A percentile compares a stretch with the other conserved stretches of the same genome.
These are phyloP conservation scores for Taiwanofungus camphoratus DNA, from an alignment of 1,284 basidiomycete species.

Conservation along the genomic window DNA sequence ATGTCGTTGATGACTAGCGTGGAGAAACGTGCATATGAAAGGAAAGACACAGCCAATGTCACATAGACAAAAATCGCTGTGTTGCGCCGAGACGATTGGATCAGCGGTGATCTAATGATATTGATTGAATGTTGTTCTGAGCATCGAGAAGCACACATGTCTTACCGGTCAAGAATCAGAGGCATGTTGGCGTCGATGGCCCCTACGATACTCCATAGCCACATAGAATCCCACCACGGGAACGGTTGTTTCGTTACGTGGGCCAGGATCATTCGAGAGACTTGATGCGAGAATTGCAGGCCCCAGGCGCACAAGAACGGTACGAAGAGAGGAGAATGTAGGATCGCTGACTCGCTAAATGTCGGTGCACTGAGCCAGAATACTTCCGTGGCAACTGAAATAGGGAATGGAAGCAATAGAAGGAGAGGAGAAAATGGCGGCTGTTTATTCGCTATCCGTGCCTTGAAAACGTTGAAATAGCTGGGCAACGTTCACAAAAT, in stretches of 20 bases:
- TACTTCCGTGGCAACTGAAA: constrained; percentile 67
- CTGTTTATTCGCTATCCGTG: constrained; percentile 34
- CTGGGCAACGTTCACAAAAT: constrained; percentile 29
- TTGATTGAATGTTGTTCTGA: neutral
- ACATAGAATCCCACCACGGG: constrained; percentile 85
- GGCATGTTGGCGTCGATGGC: constrained; percentile 82
- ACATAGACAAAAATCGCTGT: constrained; percentile 67
- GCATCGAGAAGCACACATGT: constrained; percentile 4
- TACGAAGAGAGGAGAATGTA: constrained; percentile 67
- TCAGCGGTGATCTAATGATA: constrained; percentile 49
- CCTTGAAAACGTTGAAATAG: constrained; percentile 71
- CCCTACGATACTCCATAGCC: constrained; percentile 76
- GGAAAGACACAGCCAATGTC: constrained; percentile 59
- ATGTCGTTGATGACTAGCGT: constrained; percentile 81
- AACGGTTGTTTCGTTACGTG: constrained; percentile 86
- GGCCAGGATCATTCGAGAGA: constrained; percentile 89
- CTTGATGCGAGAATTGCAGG: constrained; percentile 79
- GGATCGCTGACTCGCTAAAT: constrained; percentile 47
- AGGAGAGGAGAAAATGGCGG: constrained; percentile 54
- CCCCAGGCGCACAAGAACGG: constrained; percentile 92
- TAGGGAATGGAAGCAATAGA: constrained; percentile 75
- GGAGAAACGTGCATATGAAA: constrained; percentile 78
- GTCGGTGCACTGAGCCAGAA: constrained; percentile 75
- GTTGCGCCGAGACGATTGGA: constrained; percentile 57
- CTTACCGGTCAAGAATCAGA: constrained; percentile 60